Evolutionary conservation across 176 grass and related monocot species (phyloP).

Genomic region (Cenchrus purpureus): DNA sequence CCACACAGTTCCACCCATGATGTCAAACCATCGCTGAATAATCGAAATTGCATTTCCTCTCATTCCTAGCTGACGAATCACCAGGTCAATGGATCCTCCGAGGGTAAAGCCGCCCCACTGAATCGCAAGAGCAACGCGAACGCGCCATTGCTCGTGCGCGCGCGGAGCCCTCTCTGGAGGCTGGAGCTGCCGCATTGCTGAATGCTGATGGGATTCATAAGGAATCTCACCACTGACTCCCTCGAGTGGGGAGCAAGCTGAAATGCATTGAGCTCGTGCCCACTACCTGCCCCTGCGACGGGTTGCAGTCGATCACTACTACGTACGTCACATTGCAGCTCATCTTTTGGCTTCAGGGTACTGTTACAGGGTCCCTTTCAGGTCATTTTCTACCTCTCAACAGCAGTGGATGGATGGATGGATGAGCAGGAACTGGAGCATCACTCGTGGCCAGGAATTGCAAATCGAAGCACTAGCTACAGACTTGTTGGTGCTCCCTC

Average conservation of each 20-base stretch:
- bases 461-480: conserved; percentile 8
- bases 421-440: conserved; percentile 40
- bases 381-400: conserved; percentile 20
- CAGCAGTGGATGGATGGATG: conserved; percentile 44
- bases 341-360: conserved; percentile 45
- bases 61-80: conserved; percentile 35
- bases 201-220: conserved; percentile 27
- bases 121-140: neutral
- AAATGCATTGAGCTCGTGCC: conserved; percentile 52
- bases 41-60: conserved; percentile 1
- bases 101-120: neutral
- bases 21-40: neutral
- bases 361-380: conserved; percentile 42
- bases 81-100: conserved; percentile 34
- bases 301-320: conserved; percentile 37
- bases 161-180: neutral
- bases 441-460: conserved; percentile 43
- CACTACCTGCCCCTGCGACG: conserved; percentile 42
- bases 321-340: conserved; percentile 42
- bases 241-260: conserved; percentile 62
- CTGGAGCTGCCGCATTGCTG: neutral
- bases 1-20: conserved; percentile 34
- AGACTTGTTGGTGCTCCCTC: conserved; percentile 5
- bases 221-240: conserved; percentile 35
- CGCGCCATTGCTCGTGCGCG: neutral